Evolutionary conservation across 1,284 basidiomycete genomes (phyloP).

Genomic region (Blastosporella zonata): DNA sequence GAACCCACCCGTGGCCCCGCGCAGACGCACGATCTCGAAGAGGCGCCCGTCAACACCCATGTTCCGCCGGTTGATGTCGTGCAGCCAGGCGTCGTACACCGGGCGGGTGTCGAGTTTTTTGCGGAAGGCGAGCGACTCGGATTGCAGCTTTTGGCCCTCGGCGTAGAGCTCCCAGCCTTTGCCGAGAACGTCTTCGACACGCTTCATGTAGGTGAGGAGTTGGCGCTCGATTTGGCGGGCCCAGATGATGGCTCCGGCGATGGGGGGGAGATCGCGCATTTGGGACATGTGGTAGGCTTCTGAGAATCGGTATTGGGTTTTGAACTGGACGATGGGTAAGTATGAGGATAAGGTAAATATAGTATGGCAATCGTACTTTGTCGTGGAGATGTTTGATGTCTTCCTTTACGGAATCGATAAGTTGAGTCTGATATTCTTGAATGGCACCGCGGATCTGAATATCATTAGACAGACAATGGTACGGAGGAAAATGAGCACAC

Average conservation of each 20-base stretch:
- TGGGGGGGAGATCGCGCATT: slow-evolving; percentile 95
- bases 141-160: slow-evolving; percentile 96
- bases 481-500: slow-evolving; percentile 38
- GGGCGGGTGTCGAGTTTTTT: slow-evolving; percentile 94
- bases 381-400: slow-evolving; percentile 95
- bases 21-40: slow-evolving; percentile 89
- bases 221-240: slow-evolving; percentile 97
- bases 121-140: slow-evolving; percentile 88
- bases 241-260: slow-evolving; percentile 98
- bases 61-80: slow-evolving; percentile 90
- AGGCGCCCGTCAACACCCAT: slow-evolving; percentile 92
- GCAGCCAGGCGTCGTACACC: slow-evolving; percentile 95
- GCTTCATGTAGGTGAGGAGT: slow-evolving; percentile 95
- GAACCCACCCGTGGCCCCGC: slow-evolving; percentile 79
- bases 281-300: slow-evolving; percentile 98
- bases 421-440: slow-evolving; percentile 97
- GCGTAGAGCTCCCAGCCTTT: slow-evolving; percentile 99
- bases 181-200: slow-evolving; percentile 98
- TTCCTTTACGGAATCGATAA: slow-evolving; percentile 97
- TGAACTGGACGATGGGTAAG: slow-evolving; percentile 57
- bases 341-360: slow-evolving; percentile 13
- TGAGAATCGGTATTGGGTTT: slow-evolving; percentile 91
- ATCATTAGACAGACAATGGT: background rate
- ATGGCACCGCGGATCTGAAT: slow-evolving; percentile 92
- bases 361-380: slow-evolving; percentile 52